Conservation (phyloP, 192 early-diverging fungal species). For the Coemansia reversa region DNA sequence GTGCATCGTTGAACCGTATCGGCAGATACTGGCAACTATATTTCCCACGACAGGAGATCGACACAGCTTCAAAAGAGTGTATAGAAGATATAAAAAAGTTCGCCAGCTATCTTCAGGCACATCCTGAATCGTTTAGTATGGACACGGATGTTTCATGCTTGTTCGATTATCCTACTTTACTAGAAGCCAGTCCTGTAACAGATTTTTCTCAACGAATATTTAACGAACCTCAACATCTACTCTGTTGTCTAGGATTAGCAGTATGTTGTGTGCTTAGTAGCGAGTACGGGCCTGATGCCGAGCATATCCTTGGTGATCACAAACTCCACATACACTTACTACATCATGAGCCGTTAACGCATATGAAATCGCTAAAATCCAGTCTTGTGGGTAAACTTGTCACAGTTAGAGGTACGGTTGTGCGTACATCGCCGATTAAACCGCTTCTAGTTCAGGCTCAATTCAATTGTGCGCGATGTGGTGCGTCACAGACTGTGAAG, state of each 20-base stretch:
- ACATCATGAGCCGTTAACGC: conserved; percentile 57
- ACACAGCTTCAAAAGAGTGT: conserved; percentile 12
- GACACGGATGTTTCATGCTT: conserved; percentile 34
- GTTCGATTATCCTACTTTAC: conserved; percentile 37
- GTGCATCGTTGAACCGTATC: conserved; percentile 17
- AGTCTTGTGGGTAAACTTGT: conserved; percentile 71
- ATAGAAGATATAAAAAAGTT: conserved; percentile 31
- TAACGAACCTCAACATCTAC: conserved; percentile 41
- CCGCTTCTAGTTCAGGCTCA: conserved; percentile 63
- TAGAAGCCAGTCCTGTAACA: conserved; percentile 21
- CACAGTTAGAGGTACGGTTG: conserved; percentile 73
- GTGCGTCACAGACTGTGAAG: conserved; percentile 55
- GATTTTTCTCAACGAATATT: conserved; percentile 37
- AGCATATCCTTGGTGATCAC: conserved; percentile 47
- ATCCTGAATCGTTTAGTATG: conserved; percentile 47
- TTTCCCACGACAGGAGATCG: conserved; percentile 39
- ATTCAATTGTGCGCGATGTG: conserved; percentile 66
- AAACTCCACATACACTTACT: conserved; percentile 51
- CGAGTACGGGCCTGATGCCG: conserved; percentile 43
- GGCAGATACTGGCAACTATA: conserved; percentile 51
- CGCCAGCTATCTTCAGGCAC: conserved; percentile 31
- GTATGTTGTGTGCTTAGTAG: conserved; percentile 47
- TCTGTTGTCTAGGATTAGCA: conserved; percentile 40
- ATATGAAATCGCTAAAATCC: conserved; percentile 71
- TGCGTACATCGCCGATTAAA: conserved; percentile 72